A percentile compares a stretch with the other conserved stretches of the same genome.
Evolutionary conservation across 352 stramenopile species (phyloP).

Genomic region (Globisporangium perplexum): DNA sequence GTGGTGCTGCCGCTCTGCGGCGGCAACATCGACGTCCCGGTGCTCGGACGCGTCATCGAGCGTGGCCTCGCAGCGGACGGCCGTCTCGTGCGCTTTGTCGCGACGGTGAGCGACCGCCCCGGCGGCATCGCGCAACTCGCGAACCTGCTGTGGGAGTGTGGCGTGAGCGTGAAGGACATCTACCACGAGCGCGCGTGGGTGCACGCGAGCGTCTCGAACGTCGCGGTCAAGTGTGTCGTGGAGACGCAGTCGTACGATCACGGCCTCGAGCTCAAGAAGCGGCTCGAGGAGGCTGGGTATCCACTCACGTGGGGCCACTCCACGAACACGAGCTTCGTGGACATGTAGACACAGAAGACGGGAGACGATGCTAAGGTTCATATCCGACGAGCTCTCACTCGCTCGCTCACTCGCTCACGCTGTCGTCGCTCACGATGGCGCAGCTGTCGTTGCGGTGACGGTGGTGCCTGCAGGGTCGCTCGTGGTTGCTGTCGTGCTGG

Average conservation of each 20-base stretch:
- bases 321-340: slow-evolving; percentile 20
- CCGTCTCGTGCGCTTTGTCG: slow-evolving; percentile 94
- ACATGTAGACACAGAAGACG: slow-evolving; percentile 7
- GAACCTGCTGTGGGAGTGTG: slow-evolving; percentile 83
- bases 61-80: slow-evolving; percentile 95
- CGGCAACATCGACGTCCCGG: slow-evolving; percentile 97
- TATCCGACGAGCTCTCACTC: not conserved
- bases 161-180: slow-evolving; percentile 95
- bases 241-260: slow-evolving; percentile 94
- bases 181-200: slow-evolving; percentile 97
- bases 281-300: slow-evolving; percentile 84
- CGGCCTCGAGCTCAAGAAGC: slow-evolving; percentile 81
- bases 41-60: slow-evolving; percentile 95
- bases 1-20: slow-evolving; percentile 95
- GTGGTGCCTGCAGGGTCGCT: not conserved
- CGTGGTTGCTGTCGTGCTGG: not conserved
- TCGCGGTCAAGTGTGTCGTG: slow-evolving; percentile 95
- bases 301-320: slow-evolving; percentile 76
- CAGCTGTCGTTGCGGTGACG: not conserved
- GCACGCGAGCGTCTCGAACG: slow-evolving; percentile 92
- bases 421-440: no score
- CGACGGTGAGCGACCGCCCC: slow-evolving; percentile 94
- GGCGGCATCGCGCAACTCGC: slow-evolving; percentile 92
- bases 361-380: not conserved
- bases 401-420: not conserved